These are phyloP conservation scores for Xylaria grammica DNA, from an alignment of 495 filamentous ascomycete genomes.

Conservation along the genomic window DNA sequence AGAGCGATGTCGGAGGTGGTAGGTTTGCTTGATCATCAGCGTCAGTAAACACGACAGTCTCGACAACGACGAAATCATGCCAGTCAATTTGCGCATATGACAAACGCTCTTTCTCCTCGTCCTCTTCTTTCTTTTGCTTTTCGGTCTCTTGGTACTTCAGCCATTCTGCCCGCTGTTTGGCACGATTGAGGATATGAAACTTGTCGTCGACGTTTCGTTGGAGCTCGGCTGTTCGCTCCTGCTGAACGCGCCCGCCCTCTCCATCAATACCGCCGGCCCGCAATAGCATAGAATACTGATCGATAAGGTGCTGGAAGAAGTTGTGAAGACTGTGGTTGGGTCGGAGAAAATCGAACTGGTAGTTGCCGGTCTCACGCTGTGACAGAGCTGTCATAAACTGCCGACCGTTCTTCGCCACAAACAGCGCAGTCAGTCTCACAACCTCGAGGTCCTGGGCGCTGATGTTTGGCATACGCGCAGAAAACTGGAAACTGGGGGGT, in stretches of 20 bases:
- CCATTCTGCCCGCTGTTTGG: constrained; percentile 86
- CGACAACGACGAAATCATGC: constrained; percentile 96
- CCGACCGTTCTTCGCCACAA: constrained; percentile 88
- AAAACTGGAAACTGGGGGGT: constrained; percentile 92
- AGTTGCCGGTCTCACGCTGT: constrained; percentile 88
- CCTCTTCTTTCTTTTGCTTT: constrained; percentile 86
- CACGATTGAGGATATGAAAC: constrained; percentile 77
- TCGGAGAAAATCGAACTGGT: constrained; percentile 94
- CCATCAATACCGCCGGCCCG: constrained; percentile 71
- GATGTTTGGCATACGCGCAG: constrained; percentile 96
- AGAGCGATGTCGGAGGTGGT: constrained; percentile 85
- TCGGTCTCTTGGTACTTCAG: constrained; percentile 82
- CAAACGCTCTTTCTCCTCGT: constrained; percentile 81
- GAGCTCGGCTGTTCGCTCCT: constrained; percentile 73
- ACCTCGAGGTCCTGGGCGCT: constrained; percentile 94
- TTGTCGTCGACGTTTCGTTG: constrained; percentile 78
- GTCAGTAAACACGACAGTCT: constrained; percentile 93
- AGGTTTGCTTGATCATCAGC: constrained; percentile 84
- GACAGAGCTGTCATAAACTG: constrained; percentile 86
- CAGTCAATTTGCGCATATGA: constrained; percentile 94
- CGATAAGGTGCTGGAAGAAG: constrained; percentile 88
- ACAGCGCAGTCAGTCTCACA: constrained; percentile 85
- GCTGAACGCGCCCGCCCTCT: constrained; percentile 67
- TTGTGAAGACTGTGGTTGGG: constrained; percentile 95
- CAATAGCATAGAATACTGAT: constrained; percentile 90